Conservation (phyloP, 257 asterid genomes). For the Solanum ossicruentum region DNA sequence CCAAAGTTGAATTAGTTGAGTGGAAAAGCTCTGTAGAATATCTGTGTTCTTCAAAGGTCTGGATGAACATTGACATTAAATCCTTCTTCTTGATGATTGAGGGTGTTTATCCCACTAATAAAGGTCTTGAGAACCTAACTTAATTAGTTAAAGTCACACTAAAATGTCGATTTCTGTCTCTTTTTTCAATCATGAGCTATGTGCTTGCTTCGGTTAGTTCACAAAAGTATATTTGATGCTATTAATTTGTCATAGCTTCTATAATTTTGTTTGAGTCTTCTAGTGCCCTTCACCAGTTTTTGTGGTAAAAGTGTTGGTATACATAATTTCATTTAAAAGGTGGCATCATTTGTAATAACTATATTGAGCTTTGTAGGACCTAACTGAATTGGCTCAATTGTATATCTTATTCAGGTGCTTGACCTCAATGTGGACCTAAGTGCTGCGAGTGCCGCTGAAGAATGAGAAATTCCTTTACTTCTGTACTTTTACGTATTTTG, state of each 20-base stretch:
- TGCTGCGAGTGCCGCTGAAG: conserved; percentile 43
- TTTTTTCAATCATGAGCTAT: neutral
- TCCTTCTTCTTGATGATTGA: neutral
- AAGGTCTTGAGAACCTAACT: neutral
- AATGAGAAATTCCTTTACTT: conserved; percentile 8
- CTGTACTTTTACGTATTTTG: neutral
- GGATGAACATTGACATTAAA: neutral
- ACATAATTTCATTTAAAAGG: neutral
- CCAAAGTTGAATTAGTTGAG: neutral
- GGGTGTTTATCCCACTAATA: neutral
- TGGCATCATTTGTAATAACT: neutral
- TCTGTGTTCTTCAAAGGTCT: neutral
- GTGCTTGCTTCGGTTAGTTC: neutral
- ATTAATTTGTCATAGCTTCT: neutral
- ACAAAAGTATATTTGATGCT: neutral
- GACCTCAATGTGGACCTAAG: conserved; percentile 37
- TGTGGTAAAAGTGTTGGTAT: neutral
- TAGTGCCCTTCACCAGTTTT: neutral
- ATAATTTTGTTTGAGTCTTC: neutral
- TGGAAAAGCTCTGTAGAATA: neutral
- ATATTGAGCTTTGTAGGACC: neutral
- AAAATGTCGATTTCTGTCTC: neutral
- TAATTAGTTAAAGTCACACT: neutral
- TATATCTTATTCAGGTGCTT: conserved; percentile 12
- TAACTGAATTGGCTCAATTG: neutral